Evolutionary conservation across 176 grass and related monocot genomes (phyloP), one percentile per base, ranked within the genome.

Genomic region (Cenchrus fungigraminus): DNA sequence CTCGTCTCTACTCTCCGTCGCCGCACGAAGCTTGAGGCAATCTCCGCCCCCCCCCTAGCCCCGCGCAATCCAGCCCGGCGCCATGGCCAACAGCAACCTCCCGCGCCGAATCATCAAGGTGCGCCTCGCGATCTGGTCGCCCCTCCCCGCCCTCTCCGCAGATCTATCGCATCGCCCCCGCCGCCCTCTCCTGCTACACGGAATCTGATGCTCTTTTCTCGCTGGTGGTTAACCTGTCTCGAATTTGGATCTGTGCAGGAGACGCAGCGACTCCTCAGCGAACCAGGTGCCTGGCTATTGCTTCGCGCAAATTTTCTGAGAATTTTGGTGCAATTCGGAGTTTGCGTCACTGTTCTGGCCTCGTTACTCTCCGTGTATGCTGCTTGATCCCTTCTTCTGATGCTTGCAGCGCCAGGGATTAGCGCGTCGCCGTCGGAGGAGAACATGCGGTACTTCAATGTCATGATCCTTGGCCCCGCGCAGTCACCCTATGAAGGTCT

Each of bases 371-470:
- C 37, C 37, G n/a, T 1, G 12, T 37, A 0, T 61, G 70, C 8
- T 54, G 53, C 55, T 81, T 85, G 31, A 80, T 81, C 85, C 20
- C 59, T 9, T 32, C 13, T 32, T 49, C 17, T 32, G 29, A 12
- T 68, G 53, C 61, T 74, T 83, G 71, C 89, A 97, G 92, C 95
- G 64, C 95, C 95, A 42, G 95, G 92, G 84, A 94, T 97, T 40
- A 97, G 92, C 81, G 95, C 95, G 69, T 94, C 95, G 7, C 95
- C 95, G 19, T 97, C 92, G 1, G 95, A 97, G 78, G 95, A 97
- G 76, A 97, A 97, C 78, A 92, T 94, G 95, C 95, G 95, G 8
- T 97, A 97, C 80, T 97, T 97, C 78, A 94, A 97, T 88, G 95
- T 97, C 43, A 97, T 97, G 95, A 92, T 97, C 42, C 90, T 97